Evolutionary conservation across 176 grass and related monocot species (phyloP).

Genomic region (Puya raimondii): DNA sequence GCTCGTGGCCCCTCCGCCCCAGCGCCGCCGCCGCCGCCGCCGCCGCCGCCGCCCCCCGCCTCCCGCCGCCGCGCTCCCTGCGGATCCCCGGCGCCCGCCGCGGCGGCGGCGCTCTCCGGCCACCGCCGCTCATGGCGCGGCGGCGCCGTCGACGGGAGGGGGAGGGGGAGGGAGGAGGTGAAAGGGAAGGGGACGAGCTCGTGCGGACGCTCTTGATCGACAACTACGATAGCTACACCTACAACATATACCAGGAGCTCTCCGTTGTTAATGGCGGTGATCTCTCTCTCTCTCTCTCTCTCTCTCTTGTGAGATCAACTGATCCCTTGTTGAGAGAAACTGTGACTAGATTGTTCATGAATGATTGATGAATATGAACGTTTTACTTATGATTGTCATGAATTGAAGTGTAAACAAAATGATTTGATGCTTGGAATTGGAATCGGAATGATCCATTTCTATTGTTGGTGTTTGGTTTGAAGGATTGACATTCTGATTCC

Average conservation of each 20-base stretch:
- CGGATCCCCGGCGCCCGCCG: neutral
- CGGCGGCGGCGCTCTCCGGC: neutral
- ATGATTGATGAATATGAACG: too few species aligned
- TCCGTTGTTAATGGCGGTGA: conserved; percentile 85
- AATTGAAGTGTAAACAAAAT: too few species aligned
- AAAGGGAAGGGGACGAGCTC: conserved; percentile 13
- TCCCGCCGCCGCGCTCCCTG: neutral
- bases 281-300: neutral
- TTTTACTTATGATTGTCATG: too few species aligned
- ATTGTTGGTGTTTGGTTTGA: too few species aligned
- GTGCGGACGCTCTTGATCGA: conserved; percentile 86
- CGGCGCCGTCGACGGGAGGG: neutral
- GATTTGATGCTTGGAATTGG: too few species aligned
- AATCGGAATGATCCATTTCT: too few species aligned
- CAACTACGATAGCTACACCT: conserved; percentile 97
- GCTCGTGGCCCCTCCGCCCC: neutral
- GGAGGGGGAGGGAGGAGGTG: conserved; percentile 9
- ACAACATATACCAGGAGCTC: conserved; percentile 94
- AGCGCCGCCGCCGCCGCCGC: neutral
- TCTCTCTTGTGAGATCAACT: neutral
- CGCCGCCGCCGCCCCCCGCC: neutral
- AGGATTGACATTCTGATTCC: too few species aligned
- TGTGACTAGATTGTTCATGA: neutral
- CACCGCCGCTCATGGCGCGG: neutral
- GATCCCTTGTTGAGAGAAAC: neutral